These are phyloP conservation scores for Yarrowia phangngaensis DNA, from an alignment of 805 yeast genomes.

Conservation along the genomic window DNA sequence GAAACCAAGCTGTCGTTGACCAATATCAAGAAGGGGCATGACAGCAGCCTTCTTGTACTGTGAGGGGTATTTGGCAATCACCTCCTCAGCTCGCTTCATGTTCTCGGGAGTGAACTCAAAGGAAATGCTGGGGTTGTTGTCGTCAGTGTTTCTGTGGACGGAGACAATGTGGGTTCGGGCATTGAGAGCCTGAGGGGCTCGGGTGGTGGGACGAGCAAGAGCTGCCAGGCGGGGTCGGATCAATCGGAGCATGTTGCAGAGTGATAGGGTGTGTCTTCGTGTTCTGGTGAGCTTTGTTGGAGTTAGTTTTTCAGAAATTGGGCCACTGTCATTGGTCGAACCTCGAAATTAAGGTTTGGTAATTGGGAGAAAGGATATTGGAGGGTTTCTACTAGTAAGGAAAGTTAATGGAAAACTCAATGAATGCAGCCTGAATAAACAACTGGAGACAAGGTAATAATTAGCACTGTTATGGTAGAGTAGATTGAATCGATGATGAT, in stretches of 20 bases:
- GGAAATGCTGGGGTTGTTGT: conserved; percentile 62
- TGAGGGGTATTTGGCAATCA: conserved; percentile 75
- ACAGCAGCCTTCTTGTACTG: conserved; percentile 85
- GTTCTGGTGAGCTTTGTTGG: background rate
- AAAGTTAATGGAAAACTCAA: too few relatives aligned
- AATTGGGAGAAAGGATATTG: conserved; percentile 23
- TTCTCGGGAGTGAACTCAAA: conserved; percentile 71
- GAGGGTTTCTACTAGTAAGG: background rate
- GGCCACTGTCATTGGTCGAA: conserved; percentile 14
- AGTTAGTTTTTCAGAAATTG: conserved; percentile 27
- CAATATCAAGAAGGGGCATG: conserved; percentile 82
- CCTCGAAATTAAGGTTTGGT: background rate
- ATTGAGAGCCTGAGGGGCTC: conserved; percentile 21
- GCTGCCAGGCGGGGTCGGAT: conserved; percentile 26
- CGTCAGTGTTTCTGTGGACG: conserved; percentile 69
- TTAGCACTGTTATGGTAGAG: too few relatives aligned
- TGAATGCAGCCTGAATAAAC: too few relatives aligned
- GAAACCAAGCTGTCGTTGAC: conserved; percentile 83
- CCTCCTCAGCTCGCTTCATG: conserved; percentile 61
- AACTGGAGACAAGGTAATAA: too few relatives aligned
- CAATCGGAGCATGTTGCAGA: conserved; percentile 21
- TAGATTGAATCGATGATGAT: too few relatives aligned
- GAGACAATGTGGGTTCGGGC: conserved; percentile 36
- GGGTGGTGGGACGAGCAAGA: conserved; percentile 21
- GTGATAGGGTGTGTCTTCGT: conserved; percentile 19